Percentiles rank a stretch among this genome's conserved stretches.
These are phyloP conservation scores for Aegilops tauschii DNA, from an alignment of 176 grass and related monocot species.

Conservation along the genomic window DNA sequence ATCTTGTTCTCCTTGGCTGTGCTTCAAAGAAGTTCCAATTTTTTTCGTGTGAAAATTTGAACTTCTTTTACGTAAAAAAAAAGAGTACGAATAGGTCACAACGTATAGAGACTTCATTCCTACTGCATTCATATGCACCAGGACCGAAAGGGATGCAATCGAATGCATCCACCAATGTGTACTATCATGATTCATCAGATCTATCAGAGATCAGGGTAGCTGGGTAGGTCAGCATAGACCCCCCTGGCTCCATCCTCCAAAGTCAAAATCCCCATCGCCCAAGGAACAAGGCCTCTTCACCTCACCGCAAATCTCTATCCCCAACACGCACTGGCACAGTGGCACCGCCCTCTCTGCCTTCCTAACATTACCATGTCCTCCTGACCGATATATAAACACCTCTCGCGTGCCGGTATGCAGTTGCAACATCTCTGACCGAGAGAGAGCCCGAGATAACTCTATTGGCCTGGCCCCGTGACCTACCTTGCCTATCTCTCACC, in stretches of 20 bases:
- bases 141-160: not conserved
- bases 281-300: not conserved
- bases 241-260: not conserved
- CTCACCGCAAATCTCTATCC: not conserved
- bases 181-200: not conserved
- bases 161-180: not conserved
- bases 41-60: too few relatives aligned
- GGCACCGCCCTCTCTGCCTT: not conserved
- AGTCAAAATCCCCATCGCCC: not conserved
- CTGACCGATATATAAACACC: constrained; percentile 37
- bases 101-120: too few relatives aligned
- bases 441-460: not conserved
- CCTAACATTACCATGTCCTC: not conserved
- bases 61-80: too few relatives aligned
- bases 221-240: not conserved
- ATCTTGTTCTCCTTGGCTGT: not conserved
- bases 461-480: constrained; percentile 12
- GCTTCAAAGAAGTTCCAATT: not conserved
- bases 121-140: not conserved
- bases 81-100: too few relatives aligned
- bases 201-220: not conserved
- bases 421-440: constrained; percentile 3
- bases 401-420: not conserved
- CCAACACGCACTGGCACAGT: not conserved
- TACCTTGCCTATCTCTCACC: not conserved